Conservation (phyloP, 1,139 yeast genomes). For the Taphrina sp. region DNA sequence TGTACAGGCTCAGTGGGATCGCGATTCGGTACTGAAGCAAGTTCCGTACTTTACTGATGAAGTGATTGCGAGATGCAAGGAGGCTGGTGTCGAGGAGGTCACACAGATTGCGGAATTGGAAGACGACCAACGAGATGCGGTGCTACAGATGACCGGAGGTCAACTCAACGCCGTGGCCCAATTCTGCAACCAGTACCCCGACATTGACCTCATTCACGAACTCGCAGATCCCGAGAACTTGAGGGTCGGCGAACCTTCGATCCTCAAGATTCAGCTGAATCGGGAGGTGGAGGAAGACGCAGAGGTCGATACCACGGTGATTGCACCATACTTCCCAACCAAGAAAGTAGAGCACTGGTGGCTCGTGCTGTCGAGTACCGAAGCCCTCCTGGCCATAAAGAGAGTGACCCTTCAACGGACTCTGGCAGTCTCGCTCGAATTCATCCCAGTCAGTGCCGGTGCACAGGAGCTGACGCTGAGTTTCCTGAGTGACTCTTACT, state of each 20-base stretch:
- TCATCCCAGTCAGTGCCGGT: constrained; percentile 63
- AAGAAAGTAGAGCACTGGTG: constrained; percentile 68
- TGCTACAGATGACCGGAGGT: constrained; percentile 55
- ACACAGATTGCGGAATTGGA: constrained; percentile 85
- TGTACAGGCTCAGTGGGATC: constrained; percentile 81
- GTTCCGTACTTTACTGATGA: constrained; percentile 65
- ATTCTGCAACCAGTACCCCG: constrained; percentile 87
- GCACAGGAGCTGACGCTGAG: constrained; percentile 63
- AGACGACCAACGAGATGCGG: constrained; percentile 62
- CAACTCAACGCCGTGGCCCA: constrained; percentile 68
- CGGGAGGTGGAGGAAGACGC: constrained; percentile 47
- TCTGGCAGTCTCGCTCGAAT: constrained; percentile 51
- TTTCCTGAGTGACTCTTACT: constrained; percentile 87
- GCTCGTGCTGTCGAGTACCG: constrained; percentile 76
- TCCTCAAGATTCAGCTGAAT: constrained; percentile 55
- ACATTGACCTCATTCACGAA: constrained; percentile 65
- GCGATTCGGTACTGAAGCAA: constrained; percentile 76
- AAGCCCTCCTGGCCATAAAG: constrained; percentile 71
- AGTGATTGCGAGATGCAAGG: constrained; percentile 58
- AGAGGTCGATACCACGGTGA: constrained; percentile 37
- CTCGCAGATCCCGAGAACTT: constrained; percentile 49
- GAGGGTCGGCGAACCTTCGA: constrained; percentile 51
- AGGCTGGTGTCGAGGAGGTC: constrained; percentile 61
- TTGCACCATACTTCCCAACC: constrained; percentile 56
- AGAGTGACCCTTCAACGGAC: constrained; percentile 54